Evolutionary conservation across 495 filamentous ascomycete genomes (phyloP), one percentile per base, ranked within the genome.

Genomic region (Hyaloscypha variabilis): DNA sequence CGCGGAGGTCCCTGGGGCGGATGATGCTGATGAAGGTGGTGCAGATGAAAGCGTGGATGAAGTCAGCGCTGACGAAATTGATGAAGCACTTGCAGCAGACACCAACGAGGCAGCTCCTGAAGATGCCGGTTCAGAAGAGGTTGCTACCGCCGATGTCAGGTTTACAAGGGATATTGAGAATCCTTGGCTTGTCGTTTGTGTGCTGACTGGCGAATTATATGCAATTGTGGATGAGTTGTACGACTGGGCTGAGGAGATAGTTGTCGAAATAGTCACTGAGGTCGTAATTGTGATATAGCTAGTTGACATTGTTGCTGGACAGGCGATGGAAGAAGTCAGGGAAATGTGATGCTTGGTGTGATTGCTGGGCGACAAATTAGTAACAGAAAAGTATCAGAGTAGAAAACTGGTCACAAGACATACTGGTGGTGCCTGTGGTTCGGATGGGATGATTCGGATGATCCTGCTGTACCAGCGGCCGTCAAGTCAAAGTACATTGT

Each of bases 211-310:
- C 39, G 17, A 23, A 17, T 19, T 50, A 25, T n/a, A 42, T 13
- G 24, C 34, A 13, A 13, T 8, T 21, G 30, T 39, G 11, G 21
- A 36, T 14, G 49, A 58, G 5, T 36, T n/a, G 10, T 11, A 29
- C 34, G n/a, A 28, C 13, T 17, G 28, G 14, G 8, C 39, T n/a
- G 53, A 39, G 0, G 62, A 67, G 36, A 65, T 62, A 25, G 62
- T 67, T 13, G 65, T 62, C 26, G 71, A 71, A 53, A 67, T 59
- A 29, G 70, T 66, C 28, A 65, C 19, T 24, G 60, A 72, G 34
- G 67, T 54, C 13, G 70, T 74, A 1, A 74, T 29, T 23, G 67
- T 74, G 17, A 61, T 69, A 28, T 64, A 50, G 21, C 49, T 62
- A 17, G 64, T 64, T 13, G 42, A 59, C 64, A 26, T 56, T 66